A percentile compares a stretch with the other conserved stretches of the same genome.
phyloP scores from a whole-genome alignment of 108 stramenopile genomes.

The Skeletonema menzelii region DNA sequence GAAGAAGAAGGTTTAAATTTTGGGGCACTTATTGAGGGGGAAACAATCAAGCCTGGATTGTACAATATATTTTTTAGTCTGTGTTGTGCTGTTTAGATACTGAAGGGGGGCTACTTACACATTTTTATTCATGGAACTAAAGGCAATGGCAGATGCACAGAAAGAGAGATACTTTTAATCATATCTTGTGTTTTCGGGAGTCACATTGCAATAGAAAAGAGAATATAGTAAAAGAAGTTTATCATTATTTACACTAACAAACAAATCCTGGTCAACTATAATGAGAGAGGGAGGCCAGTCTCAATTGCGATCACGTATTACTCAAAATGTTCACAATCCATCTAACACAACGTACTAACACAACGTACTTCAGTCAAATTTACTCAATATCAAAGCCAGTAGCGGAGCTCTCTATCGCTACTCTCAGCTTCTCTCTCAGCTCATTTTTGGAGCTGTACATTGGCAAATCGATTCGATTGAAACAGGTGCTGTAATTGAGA shows the following conservation, averaged over 20 bases:
- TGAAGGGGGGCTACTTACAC: not conserved
- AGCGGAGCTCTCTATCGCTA: slow-evolving; percentile 91
- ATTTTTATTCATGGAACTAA: not conserved
- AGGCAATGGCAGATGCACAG: not conserved
- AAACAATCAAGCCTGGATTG: not conserved
- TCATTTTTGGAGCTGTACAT: slow-evolving; percentile 67
- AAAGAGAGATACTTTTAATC: not conserved
- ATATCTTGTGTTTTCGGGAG: not conserved
- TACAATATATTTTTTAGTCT: not conserved
- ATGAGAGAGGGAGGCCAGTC: no score
- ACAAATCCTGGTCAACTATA: no score
- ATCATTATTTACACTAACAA: not conserved
- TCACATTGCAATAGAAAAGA: not conserved
- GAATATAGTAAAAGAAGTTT: not conserved
- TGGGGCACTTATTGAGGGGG: not conserved
- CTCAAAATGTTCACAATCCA: no score
- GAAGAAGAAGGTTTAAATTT: slow-evolving; percentile 37
- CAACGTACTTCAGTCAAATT: not conserved
- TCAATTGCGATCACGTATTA: no score
- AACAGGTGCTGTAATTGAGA: slow-evolving; percentile 72
- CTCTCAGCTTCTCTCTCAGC: slow-evolving; percentile 82
- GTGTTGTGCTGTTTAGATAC: not conserved
- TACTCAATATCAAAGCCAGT: slow-evolving; percentile 96
- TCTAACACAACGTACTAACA: no score
- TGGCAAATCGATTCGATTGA: slow-evolving; percentile 96